Conservation (phyloP, 306 rosid species). For the Oemleria cerasiformis region DNA sequence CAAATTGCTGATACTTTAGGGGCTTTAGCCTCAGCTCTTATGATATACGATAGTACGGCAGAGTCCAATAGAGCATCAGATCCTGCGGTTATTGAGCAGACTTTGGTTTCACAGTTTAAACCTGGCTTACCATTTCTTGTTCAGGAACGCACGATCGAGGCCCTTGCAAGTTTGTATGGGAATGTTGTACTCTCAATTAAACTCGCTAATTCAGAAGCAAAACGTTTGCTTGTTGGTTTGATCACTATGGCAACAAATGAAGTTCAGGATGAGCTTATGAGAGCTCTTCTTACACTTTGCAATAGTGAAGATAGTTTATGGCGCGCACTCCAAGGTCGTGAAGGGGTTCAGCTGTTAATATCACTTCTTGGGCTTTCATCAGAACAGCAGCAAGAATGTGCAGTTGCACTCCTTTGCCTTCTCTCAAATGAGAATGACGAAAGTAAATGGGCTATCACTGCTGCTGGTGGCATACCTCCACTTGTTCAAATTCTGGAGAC, state of each 20-base stretch:
- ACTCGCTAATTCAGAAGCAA: constrained; percentile 82
- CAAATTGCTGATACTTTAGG: constrained; percentile 95
- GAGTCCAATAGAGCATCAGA: constrained; percentile 86
- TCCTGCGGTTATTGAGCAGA: constrained; percentile 71
- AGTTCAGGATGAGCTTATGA: constrained; percentile 84
- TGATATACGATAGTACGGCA: constrained; percentile 89
- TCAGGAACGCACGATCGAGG: constrained; percentile 93
- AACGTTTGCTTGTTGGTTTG: constrained; percentile 91
- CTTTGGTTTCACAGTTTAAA: constrained; percentile 78
- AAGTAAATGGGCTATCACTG: constrained; percentile 98
- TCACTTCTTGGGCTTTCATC: constrained; percentile 97
- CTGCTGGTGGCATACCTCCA: constrained; percentile 99
- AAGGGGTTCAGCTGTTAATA: constrained; percentile 90
- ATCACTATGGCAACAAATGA: constrained; percentile 94
- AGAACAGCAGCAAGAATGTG: constrained; percentile 99
- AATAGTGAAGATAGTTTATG: constrained; percentile 82
- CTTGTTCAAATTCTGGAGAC: constrained; percentile 97
- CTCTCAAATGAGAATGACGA: constrained; percentile 90
- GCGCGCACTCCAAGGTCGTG: constrained; percentile 94
- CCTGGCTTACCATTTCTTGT: constrained; percentile 76
- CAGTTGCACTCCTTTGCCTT: constrained; percentile 92
- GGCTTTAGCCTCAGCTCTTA: constrained; percentile 96
- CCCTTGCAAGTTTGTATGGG: constrained; percentile 94
- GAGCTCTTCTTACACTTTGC: constrained; percentile 79
- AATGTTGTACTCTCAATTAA: constrained; percentile 64